Evolutionary conservation across 2,329 filamentous ascomycete genomes (phyloP).

Genomic region (Fusarium pininemorale): DNA sequence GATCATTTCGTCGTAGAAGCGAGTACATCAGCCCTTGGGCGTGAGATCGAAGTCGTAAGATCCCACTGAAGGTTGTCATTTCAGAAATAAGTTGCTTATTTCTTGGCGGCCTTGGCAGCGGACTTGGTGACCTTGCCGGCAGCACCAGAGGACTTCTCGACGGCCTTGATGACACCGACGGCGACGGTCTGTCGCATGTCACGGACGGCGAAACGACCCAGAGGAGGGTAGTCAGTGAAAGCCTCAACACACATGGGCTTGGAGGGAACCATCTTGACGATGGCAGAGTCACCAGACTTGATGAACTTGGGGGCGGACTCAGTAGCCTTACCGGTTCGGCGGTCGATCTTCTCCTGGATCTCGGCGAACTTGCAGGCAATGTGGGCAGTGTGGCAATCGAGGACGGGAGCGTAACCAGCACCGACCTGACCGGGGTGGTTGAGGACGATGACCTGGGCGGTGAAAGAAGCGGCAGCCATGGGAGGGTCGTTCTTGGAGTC

Average conservation of each 20-base stretch:
- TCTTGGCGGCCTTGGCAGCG: conserved; percentile 78
- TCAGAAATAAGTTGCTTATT: conserved; percentile 62
- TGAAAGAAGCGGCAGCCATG: conserved; percentile 89
- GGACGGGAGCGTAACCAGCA: conserved; percentile 98
- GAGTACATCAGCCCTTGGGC: conserved; percentile 49
- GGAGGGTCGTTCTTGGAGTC: conserved; percentile 99
- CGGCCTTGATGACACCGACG: conserved; percentile 94
- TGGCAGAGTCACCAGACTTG: conserved; percentile 99
- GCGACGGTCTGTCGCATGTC: conserved; percentile 94
- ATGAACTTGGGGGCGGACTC: conserved; percentile 97
- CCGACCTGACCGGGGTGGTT: conserved; percentile 99
- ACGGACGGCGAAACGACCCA: conserved; percentile 99
- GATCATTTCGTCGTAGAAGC: conserved; percentile 58
- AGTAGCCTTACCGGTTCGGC: conserved; percentile 98
- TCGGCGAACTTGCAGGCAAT: conserved; percentile 99
- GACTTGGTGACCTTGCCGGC: conserved; percentile 76
- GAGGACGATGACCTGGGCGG: conserved; percentile 99
- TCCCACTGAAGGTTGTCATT: conserved; percentile 38
- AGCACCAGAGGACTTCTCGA: conserved; percentile 69
- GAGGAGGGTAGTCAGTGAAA: conserved; percentile 99
- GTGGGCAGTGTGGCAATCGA: conserved; percentile 99
- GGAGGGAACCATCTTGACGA: conserved; percentile 99
- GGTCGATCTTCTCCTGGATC: conserved; percentile 99
- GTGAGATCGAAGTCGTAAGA: conserved; percentile 38
- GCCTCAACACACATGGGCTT: conserved; percentile 99